phyloP scores from a whole-genome alignment of 73 alveolate species.

The Paramecium sexaurelia region DNA sequence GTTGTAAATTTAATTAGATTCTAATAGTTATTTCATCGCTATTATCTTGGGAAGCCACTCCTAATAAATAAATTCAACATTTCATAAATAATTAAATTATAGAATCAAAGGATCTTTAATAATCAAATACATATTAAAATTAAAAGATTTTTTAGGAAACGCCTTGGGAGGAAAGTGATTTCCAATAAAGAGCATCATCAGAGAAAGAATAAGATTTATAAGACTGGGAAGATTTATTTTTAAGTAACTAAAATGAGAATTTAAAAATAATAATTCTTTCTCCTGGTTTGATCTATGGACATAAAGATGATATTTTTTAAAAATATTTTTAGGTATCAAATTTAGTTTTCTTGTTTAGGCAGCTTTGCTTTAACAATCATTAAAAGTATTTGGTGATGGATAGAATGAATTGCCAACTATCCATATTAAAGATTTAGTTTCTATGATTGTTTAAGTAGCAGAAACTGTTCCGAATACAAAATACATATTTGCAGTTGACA shows the following conservation, averaged over 20 bases:
- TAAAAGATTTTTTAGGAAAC: constrained; percentile 66
- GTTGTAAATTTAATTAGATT: not conserved
- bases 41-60: too few relatives aligned
- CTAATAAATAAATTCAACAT: too few relatives aligned
- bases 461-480: constrained; percentile 83
- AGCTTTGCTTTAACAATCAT: constrained; percentile 84
- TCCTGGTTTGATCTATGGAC: constrained; percentile 96
- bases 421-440: constrained; percentile 92
- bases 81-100: constrained; percentile 71
- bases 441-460: constrained; percentile 80
- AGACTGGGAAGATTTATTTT: constrained; percentile 89
- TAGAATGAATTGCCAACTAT: constrained; percentile 90
- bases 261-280: constrained; percentile 89
- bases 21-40: too few relatives aligned
- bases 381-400: constrained; percentile 10
- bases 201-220: constrained; percentile 81
- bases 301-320: constrained; percentile 83
- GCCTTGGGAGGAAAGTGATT: constrained; percentile 87
- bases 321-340: constrained; percentile 74
- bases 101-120: not conserved
- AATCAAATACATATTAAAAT: not conserved
- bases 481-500: constrained; percentile 93
- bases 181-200: constrained; percentile 80
- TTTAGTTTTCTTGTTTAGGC: not conserved
- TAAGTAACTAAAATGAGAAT: constrained; percentile 84